Conservation (phyloP, 495 filamentous ascomycete species). For the Aspergillus nanangensis region DNA sequence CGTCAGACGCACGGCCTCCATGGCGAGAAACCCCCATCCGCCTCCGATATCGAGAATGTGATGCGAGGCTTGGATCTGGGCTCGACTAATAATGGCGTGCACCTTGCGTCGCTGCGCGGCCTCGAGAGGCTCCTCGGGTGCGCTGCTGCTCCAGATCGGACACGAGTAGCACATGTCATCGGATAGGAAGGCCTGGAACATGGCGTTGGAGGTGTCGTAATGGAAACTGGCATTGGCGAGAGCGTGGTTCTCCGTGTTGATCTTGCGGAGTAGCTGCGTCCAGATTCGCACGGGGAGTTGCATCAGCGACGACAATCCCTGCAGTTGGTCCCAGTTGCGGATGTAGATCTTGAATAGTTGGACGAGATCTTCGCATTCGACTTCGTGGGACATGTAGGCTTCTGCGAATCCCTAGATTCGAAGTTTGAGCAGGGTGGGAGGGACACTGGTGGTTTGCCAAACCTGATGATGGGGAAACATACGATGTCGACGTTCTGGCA, state of each 20-base stretch:
- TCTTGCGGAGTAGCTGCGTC: background rate
- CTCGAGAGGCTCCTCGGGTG: slow-evolving; percentile 49
- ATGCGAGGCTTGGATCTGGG: slow-evolving; percentile 55
- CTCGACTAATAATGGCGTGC: slow-evolving; percentile 51
- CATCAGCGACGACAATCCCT: background rate
- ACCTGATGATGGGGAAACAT: too few relatives aligned
- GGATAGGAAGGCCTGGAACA: slow-evolving; percentile 70
- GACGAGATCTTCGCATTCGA: slow-evolving; percentile 4
- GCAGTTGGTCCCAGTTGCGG: background rate
- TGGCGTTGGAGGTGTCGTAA: slow-evolving; percentile 53
- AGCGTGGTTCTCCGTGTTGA: background rate
- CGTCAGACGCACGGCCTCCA: slow-evolving; percentile 53
- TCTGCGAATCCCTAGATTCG: slow-evolving; percentile 1
- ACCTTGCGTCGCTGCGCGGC: slow-evolving; percentile 63
- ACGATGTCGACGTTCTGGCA: background rate
- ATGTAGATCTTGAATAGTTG: background rate
- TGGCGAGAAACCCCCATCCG: slow-evolving; percentile 65
- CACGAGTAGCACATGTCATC: slow-evolving; percentile 74
- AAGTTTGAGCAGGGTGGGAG: background rate
- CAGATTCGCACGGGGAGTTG: background rate
- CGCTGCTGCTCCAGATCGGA: slow-evolving; percentile 62
- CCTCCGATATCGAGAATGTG: slow-evolving; percentile 68
- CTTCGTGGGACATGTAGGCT: slow-evolving; percentile 1
- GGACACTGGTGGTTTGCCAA: too few relatives aligned
- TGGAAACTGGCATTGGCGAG: slow-evolving; percentile 2